Evolutionary conservation across 2,329 filamentous ascomycete genomes (phyloP).

Genomic region (Clarireedia sp.): DNA sequence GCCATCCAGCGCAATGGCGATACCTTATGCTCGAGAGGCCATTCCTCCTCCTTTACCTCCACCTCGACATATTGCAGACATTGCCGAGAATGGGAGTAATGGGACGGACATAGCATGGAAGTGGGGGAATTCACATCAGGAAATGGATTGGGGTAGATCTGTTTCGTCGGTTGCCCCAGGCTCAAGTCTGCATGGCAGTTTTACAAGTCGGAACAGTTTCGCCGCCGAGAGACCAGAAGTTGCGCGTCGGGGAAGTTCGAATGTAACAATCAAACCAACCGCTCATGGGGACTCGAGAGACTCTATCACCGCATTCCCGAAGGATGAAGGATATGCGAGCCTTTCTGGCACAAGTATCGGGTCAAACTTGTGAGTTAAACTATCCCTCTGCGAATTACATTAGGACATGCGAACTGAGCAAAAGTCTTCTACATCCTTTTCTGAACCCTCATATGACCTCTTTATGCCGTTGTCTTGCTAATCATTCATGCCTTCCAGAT

Average conservation of each 20-base stretch:
- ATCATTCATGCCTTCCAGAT: constrained; percentile 14
- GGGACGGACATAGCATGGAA: constrained; percentile 50
- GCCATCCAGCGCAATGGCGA: constrained; percentile 49
- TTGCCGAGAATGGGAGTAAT: constrained; percentile 44
- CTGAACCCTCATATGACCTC: not conserved
- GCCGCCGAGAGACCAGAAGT: constrained; percentile 24
- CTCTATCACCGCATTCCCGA: not conserved
- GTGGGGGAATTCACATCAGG: constrained; percentile 50
- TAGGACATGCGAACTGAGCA: too few relatives aligned
- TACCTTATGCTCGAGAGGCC: constrained; percentile 47
- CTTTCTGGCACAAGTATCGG: constrained; percentile 28
- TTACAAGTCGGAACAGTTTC: constrained; percentile 27
- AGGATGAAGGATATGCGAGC: constrained; percentile 32
- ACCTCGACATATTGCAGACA: constrained; percentile 48
- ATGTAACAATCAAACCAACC: constrained; percentile 36
- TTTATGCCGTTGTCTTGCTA: constrained; percentile 3
- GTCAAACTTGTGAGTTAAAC: constrained; percentile 26
- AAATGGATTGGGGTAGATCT: constrained; percentile 37
- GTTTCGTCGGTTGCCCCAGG: constrained; percentile 37
- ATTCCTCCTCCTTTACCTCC: constrained; percentile 57
- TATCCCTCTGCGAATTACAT: not conserved
- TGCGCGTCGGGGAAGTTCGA: constrained; percentile 32
- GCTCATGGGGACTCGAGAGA: constrained; percentile 28
- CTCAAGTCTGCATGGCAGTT: constrained; percentile 42
- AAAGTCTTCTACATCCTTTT: not conserved